Evolutionary conservation across 352 stramenopile genomes (phyloP).

Genomic region (Phytophthora gonapodyides): DNA sequence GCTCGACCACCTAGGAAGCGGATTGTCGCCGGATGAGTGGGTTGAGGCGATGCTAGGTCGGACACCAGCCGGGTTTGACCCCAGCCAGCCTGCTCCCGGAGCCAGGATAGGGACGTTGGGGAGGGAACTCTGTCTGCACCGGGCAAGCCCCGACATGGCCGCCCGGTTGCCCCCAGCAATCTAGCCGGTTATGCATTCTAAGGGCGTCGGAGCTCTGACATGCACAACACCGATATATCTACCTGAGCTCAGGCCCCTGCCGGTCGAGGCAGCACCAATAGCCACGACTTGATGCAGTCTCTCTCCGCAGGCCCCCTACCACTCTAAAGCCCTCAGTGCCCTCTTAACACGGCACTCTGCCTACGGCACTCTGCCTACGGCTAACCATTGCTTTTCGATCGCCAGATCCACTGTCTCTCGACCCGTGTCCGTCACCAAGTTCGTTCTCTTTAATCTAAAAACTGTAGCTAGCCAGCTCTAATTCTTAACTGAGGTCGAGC

Average conservation of each 20-base stretch:
- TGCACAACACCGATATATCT: too few species aligned
- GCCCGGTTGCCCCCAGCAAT: slow-evolving; percentile 1
- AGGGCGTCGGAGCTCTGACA: background rate
- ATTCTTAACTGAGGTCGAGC: background rate
- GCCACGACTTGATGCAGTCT: too few species aligned
- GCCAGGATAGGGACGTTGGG: slow-evolving; percentile 2
- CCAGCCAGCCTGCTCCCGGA: too few species aligned
- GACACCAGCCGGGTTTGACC: too few species aligned
- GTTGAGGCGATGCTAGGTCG: too few species aligned
- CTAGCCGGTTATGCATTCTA: slow-evolving; percentile 1
- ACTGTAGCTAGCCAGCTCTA: background rate
- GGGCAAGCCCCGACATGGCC: slow-evolving; percentile 5
- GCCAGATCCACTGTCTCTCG: too few species aligned
- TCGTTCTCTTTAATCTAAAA: background rate
- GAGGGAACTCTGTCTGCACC: slow-evolving; percentile 9
- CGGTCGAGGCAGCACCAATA: too few species aligned
- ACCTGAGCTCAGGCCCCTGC: too few species aligned
- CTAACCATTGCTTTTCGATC: too few species aligned
- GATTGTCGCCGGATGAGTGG: background rate
- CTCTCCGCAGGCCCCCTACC: too few species aligned
- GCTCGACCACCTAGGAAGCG: slow-evolving; percentile 1
- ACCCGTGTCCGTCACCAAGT: background rate
- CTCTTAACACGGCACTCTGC: background rate
- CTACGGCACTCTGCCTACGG: background rate
- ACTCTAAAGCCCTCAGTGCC: background rate